phyloP scores from a whole-genome alignment of 768 basidiomycete genomes.

The Termitomyces sp. region DNA sequence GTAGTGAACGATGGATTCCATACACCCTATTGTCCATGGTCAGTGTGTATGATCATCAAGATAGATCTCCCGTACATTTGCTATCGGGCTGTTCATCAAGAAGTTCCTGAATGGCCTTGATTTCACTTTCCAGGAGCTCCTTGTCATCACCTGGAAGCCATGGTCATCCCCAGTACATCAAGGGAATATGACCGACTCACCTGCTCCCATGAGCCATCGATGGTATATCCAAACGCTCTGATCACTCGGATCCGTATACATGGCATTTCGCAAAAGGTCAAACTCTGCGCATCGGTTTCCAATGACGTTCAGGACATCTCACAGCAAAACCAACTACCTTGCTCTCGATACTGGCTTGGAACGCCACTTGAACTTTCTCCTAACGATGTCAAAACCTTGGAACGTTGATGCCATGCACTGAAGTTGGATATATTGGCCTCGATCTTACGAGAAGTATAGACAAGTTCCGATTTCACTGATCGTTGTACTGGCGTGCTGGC shows the following conservation, averaged over 20 bases:
- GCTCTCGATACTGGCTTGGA: slow-evolving; percentile 50
- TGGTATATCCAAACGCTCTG: slow-evolving; percentile 99
- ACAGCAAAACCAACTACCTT: slow-evolving; percentile 38
- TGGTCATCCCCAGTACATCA: not conserved
- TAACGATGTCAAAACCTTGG: slow-evolving; percentile 65
- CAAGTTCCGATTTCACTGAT: slow-evolving; percentile 63
- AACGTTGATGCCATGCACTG: slow-evolving; percentile 98
- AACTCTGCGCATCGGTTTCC: slow-evolving; percentile 54
- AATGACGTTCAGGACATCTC: not conserved
- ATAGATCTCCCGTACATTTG: slow-evolving; percentile 57
- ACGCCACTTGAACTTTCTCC: slow-evolving; percentile 58
- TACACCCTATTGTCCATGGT: slow-evolving; percentile 63
- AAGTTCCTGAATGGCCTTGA: slow-evolving; percentile 74
- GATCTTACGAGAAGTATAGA: slow-evolving; percentile 87
- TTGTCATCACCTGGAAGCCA: slow-evolving; percentile 48
- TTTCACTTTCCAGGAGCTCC: slow-evolving; percentile 63
- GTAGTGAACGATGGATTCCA: slow-evolving; percentile 88
- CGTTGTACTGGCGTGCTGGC: slow-evolving; percentile 56
- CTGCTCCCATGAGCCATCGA: slow-evolving; percentile 87
- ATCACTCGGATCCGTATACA: slow-evolving; percentile 95
- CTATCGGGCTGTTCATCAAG: slow-evolving; percentile 87
- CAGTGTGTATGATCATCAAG: not conserved
- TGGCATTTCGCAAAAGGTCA: slow-evolving; percentile 85
- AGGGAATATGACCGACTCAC: slow-evolving; percentile 30
- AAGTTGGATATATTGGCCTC: slow-evolving; percentile 95